Conservation (phyloP, 192 early-diverging fungal genomes). For the Umbelopsis sp. region DNA sequence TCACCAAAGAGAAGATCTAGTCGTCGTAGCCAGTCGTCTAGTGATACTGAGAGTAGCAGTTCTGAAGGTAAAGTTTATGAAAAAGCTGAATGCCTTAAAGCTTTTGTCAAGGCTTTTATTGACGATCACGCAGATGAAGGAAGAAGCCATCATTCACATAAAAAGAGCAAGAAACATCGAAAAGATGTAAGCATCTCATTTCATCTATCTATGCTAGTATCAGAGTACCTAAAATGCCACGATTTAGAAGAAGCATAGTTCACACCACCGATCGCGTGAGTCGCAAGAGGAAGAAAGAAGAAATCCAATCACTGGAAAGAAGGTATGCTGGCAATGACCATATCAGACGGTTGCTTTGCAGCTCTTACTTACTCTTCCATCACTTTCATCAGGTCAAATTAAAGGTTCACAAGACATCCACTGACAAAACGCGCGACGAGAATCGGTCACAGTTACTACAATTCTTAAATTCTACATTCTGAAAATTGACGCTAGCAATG, state of each 20-base stretch:
- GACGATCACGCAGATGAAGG: not conserved
- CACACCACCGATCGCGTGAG: not conserved
- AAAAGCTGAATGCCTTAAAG: not conserved
- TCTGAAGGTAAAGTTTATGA: not conserved
- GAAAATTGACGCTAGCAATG: no score
- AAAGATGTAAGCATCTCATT: not conserved
- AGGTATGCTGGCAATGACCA: conserved; percentile 4
- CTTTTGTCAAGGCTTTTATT: not conserved
- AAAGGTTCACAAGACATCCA: conserved; percentile 37
- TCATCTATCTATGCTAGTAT: not conserved
- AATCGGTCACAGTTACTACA: conserved; percentile 35
- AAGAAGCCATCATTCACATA: not conserved
- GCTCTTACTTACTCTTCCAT: not conserved
- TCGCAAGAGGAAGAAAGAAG: conserved; percentile 22
- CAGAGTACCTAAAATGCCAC: not conserved
- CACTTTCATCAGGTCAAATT: conserved; percentile 27
- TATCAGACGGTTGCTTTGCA: not conserved
- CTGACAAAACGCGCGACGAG: conserved; percentile 35
- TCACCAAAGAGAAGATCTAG: no score
- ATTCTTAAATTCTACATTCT: conserved; percentile 40
- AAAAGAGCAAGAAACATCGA: not conserved
- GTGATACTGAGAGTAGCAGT: no score
- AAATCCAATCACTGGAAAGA: conserved; percentile 40
- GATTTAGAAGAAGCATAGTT: conserved; percentile 8
- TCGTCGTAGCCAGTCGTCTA: no score